These are phyloP conservation scores for Annulohypoxylon stygium DNA, from an alignment of 495 filamentous ascomycete genomes.

Conservation along the genomic window DNA sequence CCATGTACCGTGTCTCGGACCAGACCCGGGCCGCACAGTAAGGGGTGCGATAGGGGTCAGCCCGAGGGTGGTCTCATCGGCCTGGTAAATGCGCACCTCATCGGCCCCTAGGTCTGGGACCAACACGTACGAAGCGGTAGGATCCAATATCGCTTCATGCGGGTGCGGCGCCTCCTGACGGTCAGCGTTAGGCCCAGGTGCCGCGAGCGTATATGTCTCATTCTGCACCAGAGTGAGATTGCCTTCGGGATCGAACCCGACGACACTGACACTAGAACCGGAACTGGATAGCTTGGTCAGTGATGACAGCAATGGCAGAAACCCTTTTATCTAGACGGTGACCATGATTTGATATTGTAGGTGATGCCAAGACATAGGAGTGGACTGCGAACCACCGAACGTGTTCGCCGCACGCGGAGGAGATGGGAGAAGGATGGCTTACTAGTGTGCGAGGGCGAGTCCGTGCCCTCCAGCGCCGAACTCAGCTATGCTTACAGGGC, in stretches of 20 bases:
- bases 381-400: constrained; percentile 40
- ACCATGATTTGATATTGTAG: constrained; percentile 39
- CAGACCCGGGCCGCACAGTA: constrained; percentile 62
- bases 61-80: constrained; percentile 58
- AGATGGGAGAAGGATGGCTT: constrained; percentile 46
- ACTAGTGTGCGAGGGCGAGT: constrained; percentile 66
- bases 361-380: constrained; percentile 37
- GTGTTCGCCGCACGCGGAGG: constrained; percentile 33
- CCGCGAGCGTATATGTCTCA: constrained; percentile 64
- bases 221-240: constrained; percentile 59
- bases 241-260: constrained; percentile 40
- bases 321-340: constrained; percentile 8
- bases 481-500: constrained; percentile 61
- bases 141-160: constrained; percentile 78
- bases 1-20: constrained; percentile 78
- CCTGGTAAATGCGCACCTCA: constrained; percentile 72
- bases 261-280: constrained; percentile 50
- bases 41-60: constrained; percentile 55
- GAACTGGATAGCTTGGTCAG: constrained; percentile 47
- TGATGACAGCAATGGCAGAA: constrained; percentile 16
- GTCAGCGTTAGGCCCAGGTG: constrained; percentile 61
- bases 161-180: constrained; percentile 78
- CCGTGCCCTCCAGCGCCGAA: constrained; percentile 58
- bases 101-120: constrained; percentile 81
- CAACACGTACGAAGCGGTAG: constrained; percentile 72